These are phyloP conservation scores for Penicillium crystallinum DNA, from an alignment of 495 filamentous ascomycete genomes.

Conservation along the genomic window DNA sequence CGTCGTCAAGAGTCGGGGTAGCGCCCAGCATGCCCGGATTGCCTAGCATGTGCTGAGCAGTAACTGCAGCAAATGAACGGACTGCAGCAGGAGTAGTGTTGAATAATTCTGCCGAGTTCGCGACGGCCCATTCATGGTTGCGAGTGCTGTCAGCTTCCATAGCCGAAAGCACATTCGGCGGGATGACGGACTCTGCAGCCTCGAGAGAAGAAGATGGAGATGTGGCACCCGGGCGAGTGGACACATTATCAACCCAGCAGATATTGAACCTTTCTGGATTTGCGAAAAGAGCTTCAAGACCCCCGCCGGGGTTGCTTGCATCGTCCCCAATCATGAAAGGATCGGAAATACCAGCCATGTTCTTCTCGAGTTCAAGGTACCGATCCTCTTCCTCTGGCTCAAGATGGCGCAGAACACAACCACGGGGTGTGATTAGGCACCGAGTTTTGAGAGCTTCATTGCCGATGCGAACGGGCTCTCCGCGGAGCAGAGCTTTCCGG, in stretches of 20 bases:
- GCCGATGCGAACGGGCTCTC: slow-evolving; percentile 37
- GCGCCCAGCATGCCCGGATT: slow-evolving; percentile 29
- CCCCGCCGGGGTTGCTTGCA: slow-evolving; percentile 37
- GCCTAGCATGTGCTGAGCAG: slow-evolving; percentile 41
- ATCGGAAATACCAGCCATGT: slow-evolving; percentile 35
- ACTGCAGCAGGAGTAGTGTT: slow-evolving; percentile 40
- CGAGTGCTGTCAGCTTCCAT: slow-evolving; percentile 43
- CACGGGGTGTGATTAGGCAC: slow-evolving; percentile 71
- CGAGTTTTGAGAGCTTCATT: slow-evolving; percentile 36
- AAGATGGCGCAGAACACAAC: slow-evolving; percentile 71
- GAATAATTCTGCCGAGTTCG: slow-evolving; percentile 39
- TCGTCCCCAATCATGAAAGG: slow-evolving; percentile 34
- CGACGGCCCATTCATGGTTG: slow-evolving; percentile 41
- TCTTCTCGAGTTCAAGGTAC: slow-evolving; percentile 68
- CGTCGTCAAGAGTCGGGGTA: slow-evolving; percentile 35
- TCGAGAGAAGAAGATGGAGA: slow-evolving; percentile 24
- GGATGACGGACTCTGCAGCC: slow-evolving; percentile 20
- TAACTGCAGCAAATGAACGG: slow-evolving; percentile 39
- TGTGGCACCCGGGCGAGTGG: slow-evolving; percentile 17
- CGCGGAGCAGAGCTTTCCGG: slow-evolving; percentile 37
- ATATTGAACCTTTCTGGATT: slow-evolving; percentile 41
- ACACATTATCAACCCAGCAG: slow-evolving; percentile 37
- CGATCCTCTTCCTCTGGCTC: slow-evolving; percentile 69
- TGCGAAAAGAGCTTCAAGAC: slow-evolving; percentile 40
- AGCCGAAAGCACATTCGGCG: slow-evolving; percentile 40